Percentiles rank a stretch among this genome's conserved stretches.
phyloP scores from a whole-genome alignment of 768 basidiomycete species.

The Russula virescens region DNA sequence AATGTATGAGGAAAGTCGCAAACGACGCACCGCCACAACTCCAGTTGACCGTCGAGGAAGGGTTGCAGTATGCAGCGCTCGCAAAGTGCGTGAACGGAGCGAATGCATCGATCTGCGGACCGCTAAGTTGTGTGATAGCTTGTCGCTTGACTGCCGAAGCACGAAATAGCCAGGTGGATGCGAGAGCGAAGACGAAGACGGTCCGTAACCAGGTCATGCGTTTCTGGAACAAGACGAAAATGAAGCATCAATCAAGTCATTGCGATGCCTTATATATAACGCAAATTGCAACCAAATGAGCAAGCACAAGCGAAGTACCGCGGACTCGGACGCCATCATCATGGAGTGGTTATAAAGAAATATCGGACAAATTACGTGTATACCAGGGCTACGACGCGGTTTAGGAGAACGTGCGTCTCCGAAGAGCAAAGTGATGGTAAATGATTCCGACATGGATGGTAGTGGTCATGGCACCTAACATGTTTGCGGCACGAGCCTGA shows the following conservation, averaged over 20 bases:
- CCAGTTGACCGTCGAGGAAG: conserved; percentile 29
- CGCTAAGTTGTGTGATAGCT: conserved; percentile 25
- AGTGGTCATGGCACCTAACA: too few relatives aligned
- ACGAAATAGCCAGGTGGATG: not conserved
- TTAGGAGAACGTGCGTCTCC: too few relatives aligned
- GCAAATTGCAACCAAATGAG: too few relatives aligned
- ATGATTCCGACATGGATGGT: too few relatives aligned
- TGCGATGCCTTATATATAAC: not conserved
- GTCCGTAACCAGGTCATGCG: not conserved
- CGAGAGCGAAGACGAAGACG: not conserved
- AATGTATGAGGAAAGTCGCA: too few relatives aligned
- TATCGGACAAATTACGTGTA: too few relatives aligned
- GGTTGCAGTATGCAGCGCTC: conserved; percentile 31
- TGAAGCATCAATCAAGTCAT: not conserved
- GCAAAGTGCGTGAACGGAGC: conserved; percentile 32
- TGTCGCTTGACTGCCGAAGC: conserved; percentile 11
- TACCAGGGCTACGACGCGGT: too few relatives aligned
- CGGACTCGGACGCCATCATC: too few relatives aligned
- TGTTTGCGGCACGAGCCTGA: too few relatives aligned
- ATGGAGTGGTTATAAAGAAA: too few relatives aligned
- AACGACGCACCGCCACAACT: conserved; percentile 29
- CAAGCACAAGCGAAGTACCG: too few relatives aligned
- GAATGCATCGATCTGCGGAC: conserved; percentile 28
- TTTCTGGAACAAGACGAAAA: not conserved
- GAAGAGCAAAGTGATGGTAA: too few relatives aligned